phyloP scores from a whole-genome alignment of 78 protist species.

The Cavenderia fasciculata region DNA sequence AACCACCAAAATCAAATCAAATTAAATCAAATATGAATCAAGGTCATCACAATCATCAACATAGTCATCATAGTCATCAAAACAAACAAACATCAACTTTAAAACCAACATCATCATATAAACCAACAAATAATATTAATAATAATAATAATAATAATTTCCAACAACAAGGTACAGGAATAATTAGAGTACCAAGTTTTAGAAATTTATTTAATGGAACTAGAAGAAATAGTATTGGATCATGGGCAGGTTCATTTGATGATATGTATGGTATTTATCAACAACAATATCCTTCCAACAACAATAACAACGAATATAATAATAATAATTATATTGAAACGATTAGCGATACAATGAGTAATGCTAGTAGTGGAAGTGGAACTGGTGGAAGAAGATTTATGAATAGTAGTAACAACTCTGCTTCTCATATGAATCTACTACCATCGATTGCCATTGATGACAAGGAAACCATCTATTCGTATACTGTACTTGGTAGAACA shows the following conservation, averaged over 20 bases:
- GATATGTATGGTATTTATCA: conserved; percentile 36
- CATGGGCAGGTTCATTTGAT: conserved; percentile 77
- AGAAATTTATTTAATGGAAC: conserved; percentile 40
- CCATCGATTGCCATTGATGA: conserved; percentile 29
- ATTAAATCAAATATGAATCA: conserved; percentile 29
- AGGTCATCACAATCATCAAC: conserved; percentile 3
- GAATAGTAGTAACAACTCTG: too few species aligned
- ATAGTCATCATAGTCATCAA: background rate
- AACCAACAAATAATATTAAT: too few species aligned
- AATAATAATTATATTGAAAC: too few species aligned
- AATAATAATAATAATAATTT: too few species aligned
- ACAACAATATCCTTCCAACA: too few species aligned
- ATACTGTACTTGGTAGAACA: conserved; percentile 47
- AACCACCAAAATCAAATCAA: too few species aligned
- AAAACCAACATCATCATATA: background rate
- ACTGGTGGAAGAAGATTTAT: too few species aligned
- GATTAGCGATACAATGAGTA: too few species aligned
- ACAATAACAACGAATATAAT: too few species aligned
- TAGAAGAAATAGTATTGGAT: conserved; percentile 72
- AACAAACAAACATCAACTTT: background rate
- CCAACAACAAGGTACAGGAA: too few species aligned
- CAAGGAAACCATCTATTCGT: conserved; percentile 59
- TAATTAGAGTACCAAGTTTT: conserved; percentile 65
- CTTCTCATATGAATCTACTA: too few species aligned
- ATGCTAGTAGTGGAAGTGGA: too few species aligned